These are phyloP conservation scores for Smallanthus sonchifolius DNA, from an alignment of 129 eudicot genomes.

Conservation along the genomic window DNA sequence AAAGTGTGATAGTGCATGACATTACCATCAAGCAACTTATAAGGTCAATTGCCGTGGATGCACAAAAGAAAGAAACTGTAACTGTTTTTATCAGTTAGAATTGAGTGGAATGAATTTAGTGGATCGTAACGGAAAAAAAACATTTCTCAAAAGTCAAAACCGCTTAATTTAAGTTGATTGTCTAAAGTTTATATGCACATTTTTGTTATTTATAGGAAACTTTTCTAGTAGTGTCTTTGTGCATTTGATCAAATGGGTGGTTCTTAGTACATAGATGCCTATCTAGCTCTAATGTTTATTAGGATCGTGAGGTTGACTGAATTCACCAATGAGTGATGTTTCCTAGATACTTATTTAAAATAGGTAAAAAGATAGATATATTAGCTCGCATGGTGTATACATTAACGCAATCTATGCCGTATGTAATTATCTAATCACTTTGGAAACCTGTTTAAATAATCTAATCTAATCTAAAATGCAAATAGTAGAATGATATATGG, in stretches of 20 bases:
- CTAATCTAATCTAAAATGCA: background rate
- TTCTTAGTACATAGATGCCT: no score
- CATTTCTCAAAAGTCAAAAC: background rate
- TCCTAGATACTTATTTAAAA: no score
- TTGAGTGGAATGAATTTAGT: background rate
- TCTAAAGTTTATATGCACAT: background rate
- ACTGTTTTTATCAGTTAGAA: background rate
- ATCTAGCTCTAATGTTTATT: no score
- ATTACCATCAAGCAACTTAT: constrained; percentile 3
- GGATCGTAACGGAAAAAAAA: background rate
- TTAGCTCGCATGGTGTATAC: background rate
- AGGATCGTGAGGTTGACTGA: no score
- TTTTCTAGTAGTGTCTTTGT: background rate
- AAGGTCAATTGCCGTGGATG: background rate
- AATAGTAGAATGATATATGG: background rate
- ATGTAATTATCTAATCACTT: background rate
- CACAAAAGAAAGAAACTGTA: background rate
- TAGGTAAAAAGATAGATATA: no score
- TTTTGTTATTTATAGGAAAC: background rate
- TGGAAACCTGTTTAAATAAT: background rate
- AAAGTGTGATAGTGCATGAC: constrained; percentile 12
- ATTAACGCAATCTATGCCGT: background rate
- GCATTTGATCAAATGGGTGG: no score
- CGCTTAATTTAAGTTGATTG: background rate
- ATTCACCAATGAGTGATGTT: no score